A percentile compares a stretch with the other conserved stretches of the same genome.
Conservation (phyloP, 75 land plant genomes). For the Adiantum capillusveneris region DNA sequence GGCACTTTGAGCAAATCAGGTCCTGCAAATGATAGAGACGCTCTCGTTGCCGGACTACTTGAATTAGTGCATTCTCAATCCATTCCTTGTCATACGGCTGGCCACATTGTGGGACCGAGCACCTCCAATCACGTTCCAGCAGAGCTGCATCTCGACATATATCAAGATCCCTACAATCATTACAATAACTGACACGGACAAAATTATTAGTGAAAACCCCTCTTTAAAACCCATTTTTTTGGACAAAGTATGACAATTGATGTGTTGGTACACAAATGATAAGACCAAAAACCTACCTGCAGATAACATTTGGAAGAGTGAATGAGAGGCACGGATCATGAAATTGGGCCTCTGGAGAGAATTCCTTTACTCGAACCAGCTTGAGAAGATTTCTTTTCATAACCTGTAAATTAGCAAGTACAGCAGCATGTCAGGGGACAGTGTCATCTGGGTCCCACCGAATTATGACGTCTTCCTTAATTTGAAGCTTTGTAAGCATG, state of each 20-base stretch:
- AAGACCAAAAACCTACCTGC: conserved; percentile 57
- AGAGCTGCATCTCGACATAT: conserved; percentile 77
- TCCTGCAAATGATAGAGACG: conserved; percentile 93
- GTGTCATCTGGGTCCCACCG: too few species aligned
- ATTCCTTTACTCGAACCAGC: conserved; percentile 70
- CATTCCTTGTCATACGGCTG: conserved; percentile 78
- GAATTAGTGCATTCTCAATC: conserved; percentile 87
- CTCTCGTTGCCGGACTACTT: conserved; percentile 88
- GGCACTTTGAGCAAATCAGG: conserved; percentile 71
- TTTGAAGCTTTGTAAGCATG: too few species aligned
- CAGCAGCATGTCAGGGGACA: too few species aligned
- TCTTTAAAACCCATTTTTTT: too few species aligned
- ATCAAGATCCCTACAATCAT: conserved; percentile 92
- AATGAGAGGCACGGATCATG: conserved; percentile 62
- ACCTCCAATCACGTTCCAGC: conserved; percentile 73
- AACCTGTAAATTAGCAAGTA: conserved; percentile 36
- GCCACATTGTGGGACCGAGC: conserved; percentile 81
- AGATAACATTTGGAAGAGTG: conserved; percentile 87
- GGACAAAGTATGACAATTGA: too few species aligned
- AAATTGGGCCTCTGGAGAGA: conserved; percentile 90
- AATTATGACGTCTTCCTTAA: too few species aligned
- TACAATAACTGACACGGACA: conserved; percentile 69
- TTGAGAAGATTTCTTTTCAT: conserved; percentile 87
- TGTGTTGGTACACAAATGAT: too few species aligned
- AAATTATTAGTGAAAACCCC: background rate